A percentile compares a stretch with the other conserved stretches of the same genome.
phyloP scores from a whole-genome alignment of 805 yeast species.

The Naumovozyma baii region DNA sequence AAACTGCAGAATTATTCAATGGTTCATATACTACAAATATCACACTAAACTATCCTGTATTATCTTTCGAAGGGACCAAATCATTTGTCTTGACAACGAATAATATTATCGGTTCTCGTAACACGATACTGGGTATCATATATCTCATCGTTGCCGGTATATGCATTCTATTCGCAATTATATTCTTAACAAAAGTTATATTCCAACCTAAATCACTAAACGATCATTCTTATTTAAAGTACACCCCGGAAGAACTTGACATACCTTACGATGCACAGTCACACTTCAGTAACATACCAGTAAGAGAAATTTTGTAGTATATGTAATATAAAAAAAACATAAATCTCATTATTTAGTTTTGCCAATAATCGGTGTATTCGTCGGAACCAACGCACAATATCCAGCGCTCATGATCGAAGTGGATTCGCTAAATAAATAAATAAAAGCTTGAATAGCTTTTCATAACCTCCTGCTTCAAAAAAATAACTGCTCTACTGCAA shows the following conservation, averaged over 20 bases:
- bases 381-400: neutral
- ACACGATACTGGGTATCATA: constrained; percentile 73
- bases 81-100: constrained; percentile 72
- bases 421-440: too few species aligned
- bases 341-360: too few species aligned
- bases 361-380: too few species aligned
- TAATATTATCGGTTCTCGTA: constrained; percentile 79
- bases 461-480: too few species aligned
- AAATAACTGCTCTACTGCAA: too few species aligned
- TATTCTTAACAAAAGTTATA: constrained; percentile 71
- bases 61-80: constrained; percentile 82
- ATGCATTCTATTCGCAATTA: constrained; percentile 57
- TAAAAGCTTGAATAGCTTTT: too few species aligned
- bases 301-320: constrained; percentile 16
- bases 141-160: constrained; percentile 78
- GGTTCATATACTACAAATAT: constrained; percentile 68
- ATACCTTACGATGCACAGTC: constrained; percentile 1
- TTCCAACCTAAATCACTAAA: constrained; percentile 79
- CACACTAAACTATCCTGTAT: constrained; percentile 72
- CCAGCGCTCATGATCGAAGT: too few species aligned
- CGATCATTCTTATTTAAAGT: constrained; percentile 59
- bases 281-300: constrained; percentile 4
- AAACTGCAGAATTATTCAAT: constrained; percentile 39
- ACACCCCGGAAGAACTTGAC: constrained; percentile 18
- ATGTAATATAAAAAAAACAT: neutral